Evolutionary conservation across 2,329 filamentous ascomycete species (phyloP).

Genomic region (Zelopaecilomyces penicillatus): DNA sequence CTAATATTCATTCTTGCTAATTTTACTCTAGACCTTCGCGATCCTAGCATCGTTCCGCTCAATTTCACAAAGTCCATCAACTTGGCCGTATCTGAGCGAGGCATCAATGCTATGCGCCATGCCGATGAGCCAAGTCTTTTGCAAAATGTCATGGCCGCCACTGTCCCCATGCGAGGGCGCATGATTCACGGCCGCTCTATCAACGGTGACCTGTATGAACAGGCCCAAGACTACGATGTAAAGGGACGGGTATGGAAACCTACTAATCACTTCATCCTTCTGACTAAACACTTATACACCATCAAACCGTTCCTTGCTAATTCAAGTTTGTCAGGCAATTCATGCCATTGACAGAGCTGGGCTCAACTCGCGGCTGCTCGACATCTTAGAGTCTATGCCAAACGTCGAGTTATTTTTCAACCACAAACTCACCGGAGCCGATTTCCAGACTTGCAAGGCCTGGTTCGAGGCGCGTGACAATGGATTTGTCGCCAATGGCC

Average conservation of each 20-base stretch:
- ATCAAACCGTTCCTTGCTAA: not conserved
- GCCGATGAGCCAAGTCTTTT: conserved; percentile 60
- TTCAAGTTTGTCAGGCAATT: conserved; percentile 50
- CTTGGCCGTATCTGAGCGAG: conserved; percentile 84
- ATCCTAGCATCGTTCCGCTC: conserved; percentile 71
- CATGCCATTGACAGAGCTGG: conserved; percentile 77
- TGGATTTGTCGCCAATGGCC: conserved; percentile 27
- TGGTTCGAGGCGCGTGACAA: conserved; percentile 66
- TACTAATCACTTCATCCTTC: not conserved
- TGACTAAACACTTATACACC: not conserved
- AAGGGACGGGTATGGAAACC: conserved; percentile 62
- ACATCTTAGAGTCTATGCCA: conserved; percentile 71
- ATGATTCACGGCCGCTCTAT: conserved; percentile 80
- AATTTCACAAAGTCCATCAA: conserved; percentile 99
- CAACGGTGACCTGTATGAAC: conserved; percentile 61
- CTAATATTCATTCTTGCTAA: conserved; percentile 1
- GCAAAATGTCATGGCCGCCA: conserved; percentile 63
- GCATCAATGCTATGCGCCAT: conserved; percentile 76
- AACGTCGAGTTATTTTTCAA: conserved; percentile 92
- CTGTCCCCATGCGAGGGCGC: conserved; percentile 88
- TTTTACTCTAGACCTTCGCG: conserved; percentile 64
- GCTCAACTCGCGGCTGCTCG: conserved; percentile 75
- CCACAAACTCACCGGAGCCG: conserved; percentile 84
- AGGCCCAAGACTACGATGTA: conserved; percentile 84
- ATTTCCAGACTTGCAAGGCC: conserved; percentile 69